Evolutionary conservation across 2,329 filamentous ascomycete genomes (phyloP).

Genomic region (Alternaria arbusti): DNA sequence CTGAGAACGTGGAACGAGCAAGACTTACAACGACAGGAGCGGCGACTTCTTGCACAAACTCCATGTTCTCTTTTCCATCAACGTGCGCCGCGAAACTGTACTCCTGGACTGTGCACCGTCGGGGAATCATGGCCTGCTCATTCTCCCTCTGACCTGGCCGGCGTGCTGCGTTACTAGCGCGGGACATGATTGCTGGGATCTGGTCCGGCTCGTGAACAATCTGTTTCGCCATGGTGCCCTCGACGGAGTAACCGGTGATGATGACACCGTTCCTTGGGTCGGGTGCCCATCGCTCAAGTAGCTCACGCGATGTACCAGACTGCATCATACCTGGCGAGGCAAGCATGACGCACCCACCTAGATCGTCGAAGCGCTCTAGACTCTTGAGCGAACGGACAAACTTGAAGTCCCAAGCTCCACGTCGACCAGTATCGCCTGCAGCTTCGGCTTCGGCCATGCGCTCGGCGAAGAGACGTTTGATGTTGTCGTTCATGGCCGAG

Average conservation of each 20-base stretch:
- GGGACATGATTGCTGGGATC: slow-evolving; percentile 90
- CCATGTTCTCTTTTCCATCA: slow-evolving; percentile 91
- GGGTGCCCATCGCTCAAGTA: slow-evolving; percentile 94
- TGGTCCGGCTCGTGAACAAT: slow-evolving; percentile 94
- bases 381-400: slow-evolving; percentile 91
- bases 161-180: slow-evolving; percentile 57
- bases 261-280: slow-evolving; percentile 98
- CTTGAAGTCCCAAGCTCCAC: slow-evolving; percentile 95
- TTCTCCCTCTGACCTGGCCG: slow-evolving; percentile 69
- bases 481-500: slow-evolving; percentile 98
- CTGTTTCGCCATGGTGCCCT: slow-evolving; percentile 97
- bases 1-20: neutral
- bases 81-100: slow-evolving; percentile 97
- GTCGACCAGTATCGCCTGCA: slow-evolving; percentile 73
- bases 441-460: slow-evolving; percentile 90
- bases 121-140: slow-evolving; percentile 90
- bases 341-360: slow-evolving; percentile 95
- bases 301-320: slow-evolving; percentile 89
- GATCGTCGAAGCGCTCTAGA: slow-evolving; percentile 93
- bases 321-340: slow-evolving; percentile 98
- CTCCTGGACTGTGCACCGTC: slow-evolving; percentile 91
- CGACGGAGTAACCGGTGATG: slow-evolving; percentile 97
- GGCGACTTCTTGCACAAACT: slow-evolving; percentile 93
- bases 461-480: slow-evolving; percentile 92
- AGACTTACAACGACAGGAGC: slow-evolving; percentile 87